Base-by-base conservation (phyloP, 2,329 filamentous ascomycete genomes). In the Dothidotthia symphoricarpi region DNA sequence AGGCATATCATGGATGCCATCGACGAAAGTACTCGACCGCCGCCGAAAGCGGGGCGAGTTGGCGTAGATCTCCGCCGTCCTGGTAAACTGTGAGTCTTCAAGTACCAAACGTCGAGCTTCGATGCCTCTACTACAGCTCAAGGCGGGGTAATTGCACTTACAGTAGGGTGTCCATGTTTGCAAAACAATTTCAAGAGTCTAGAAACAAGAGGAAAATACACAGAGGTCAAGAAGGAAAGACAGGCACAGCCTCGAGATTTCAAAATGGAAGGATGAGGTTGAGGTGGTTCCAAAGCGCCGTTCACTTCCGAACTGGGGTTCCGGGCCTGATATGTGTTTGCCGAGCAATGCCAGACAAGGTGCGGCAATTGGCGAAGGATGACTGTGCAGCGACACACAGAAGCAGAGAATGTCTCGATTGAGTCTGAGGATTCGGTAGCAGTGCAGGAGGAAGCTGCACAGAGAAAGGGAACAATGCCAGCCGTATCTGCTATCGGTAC, bases 1-100 rank as follows among this genome's bases (percentile, higher is more conserved):
- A 7, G 87, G 82, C 36, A 95, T 77, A 74, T 97, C 91, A 70
- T 97, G 91, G 58, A 97, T 96, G 51, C 88, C 91, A 75, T 97
- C 93, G 58, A 96, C 90, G 66, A 94, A 95, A 25, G 90, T 96
- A 53, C 89, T 96, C 57, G 91, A 96, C 70, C 88, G 87, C 58
- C 93, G 85, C 49, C 90, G 84, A 66, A 95, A 95, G 53, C 86
- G 83, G 41, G 88, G 88, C 43, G 90, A 89, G 67, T 87, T 95
- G 51, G 86, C 88, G 67, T 90, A 88, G 55, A 95, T 86, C 64
- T 96, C 88, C 59, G 89, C 88, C 31, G 90, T 96, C 45, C 88
- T 93, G 57, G 19, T 32, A 16, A 26, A 30, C 34, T 6, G 43
- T 64, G 40, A 64, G 57, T 41, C 35, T 39, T n/a, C 30, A 25